These are phyloP conservation scores for Leishmania mexicana DNA, from an alignment of 208 protist species.

Conservation along the genomic window DNA sequence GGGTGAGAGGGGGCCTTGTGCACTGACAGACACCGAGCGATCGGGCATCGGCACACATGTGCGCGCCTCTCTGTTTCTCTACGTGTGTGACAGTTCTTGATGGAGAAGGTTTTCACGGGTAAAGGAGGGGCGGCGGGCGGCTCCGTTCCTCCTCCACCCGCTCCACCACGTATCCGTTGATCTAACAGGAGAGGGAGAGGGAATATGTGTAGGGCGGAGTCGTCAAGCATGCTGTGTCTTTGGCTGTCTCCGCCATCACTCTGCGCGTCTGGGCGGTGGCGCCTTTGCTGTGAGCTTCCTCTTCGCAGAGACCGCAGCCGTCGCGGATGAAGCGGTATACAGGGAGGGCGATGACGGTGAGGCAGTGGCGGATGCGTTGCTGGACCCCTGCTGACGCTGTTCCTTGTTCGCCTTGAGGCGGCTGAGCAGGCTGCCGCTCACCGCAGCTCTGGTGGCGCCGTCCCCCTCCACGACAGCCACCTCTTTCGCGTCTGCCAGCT, in stretches of 20 bases:
- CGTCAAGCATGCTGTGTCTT: neutral
- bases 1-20: neutral
- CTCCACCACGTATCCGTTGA: neutral
- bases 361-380: neutral
- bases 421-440: conserved; percentile 13
- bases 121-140: neutral
- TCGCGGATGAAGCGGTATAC: neutral
- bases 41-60: neutral
- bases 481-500: conserved; percentile 15
- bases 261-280: neutral
- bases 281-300: neutral
- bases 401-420: conserved; percentile 13
- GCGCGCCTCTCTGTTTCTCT: neutral
- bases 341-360: neutral
- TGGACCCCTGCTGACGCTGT: neutral
- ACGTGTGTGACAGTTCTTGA: neutral
- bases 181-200: neutral
- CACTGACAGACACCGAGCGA: neutral
- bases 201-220: neutral
- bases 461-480: neutral
- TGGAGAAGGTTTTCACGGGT: neutral
- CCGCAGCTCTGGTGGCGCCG: conserved; percentile 14
- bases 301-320: neutral
- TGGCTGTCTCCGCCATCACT: neutral
- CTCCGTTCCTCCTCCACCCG: neutral